Conservation (phyloP, 202 grass and related monocot genomes). For the Panicum hallii region DNA sequence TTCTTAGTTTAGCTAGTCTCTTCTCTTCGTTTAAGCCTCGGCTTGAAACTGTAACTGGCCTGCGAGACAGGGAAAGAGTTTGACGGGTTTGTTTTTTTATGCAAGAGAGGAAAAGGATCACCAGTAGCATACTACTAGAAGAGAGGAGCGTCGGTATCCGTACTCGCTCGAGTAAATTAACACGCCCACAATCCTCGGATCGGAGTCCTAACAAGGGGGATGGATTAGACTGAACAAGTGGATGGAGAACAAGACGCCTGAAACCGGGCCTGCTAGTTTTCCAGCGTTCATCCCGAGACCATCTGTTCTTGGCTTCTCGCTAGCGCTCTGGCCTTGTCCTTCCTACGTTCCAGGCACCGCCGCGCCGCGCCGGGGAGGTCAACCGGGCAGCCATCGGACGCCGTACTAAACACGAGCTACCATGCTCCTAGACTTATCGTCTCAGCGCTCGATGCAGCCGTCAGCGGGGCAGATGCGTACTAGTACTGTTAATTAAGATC, state of each 20-base stretch:
- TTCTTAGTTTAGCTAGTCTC: no score
- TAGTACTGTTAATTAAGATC: no score
- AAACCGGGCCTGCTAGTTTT: not conserved
- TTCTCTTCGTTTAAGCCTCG: not conserved
- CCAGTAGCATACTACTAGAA: not conserved
- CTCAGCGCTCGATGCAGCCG: conserved; percentile 34
- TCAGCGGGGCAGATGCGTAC: not conserved
- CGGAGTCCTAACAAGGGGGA: not conserved
- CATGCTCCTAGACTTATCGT: conserved; percentile 4
- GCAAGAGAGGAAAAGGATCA: not conserved
- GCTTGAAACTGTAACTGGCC: not conserved
- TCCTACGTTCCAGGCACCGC: not conserved
- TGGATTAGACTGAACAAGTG: not conserved
- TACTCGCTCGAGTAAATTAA: not conserved
- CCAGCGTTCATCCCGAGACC: conserved; percentile 1
- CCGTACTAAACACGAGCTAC: conserved; percentile 30
- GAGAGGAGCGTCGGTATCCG: not conserved
- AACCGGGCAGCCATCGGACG: conserved; percentile 23
- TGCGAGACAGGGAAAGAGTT: not conserved
- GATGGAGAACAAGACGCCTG: conserved; percentile 29
- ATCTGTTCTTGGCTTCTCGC: not conserved
- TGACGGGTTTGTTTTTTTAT: not conserved
- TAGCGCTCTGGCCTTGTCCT: not conserved
- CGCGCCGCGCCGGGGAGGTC: not conserved
- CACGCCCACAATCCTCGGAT: not conserved